Base-by-base conservation (phyloP, 164 flowering plant species). In the Magnolia officinalis region DNA sequence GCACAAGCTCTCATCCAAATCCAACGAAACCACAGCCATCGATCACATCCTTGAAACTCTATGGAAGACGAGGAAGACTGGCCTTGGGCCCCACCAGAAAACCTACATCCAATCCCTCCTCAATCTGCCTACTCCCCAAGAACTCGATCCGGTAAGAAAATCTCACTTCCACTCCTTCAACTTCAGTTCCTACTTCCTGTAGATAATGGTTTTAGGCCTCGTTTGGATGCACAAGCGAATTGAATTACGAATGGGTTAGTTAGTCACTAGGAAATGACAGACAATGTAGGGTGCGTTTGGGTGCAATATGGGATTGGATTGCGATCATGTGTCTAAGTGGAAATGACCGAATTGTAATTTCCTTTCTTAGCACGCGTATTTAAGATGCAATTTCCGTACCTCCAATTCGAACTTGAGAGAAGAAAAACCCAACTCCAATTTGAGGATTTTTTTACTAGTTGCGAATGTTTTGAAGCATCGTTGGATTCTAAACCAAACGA, bases 41-140 rank as follows among this genome's bases (percentile, higher is more conserved):
- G 87, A 82, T 66, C 74, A 80, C 18, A 23, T 85, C 10, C 80
- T 88, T 19, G 49, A 81, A 4, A 79, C 75, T 19, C 81, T 88
- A 2, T 88, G 91, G 91, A 76, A 66, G 23, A 86, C 87, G 67
- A 74, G 89, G n/a, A 82, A 78, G 72, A 84, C 88, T 0, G 90
- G 90, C 14, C 83, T 88, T 19, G 63, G 29, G 2, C 2, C 84
- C n/a, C 29, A 76, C 9, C 81, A 84, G 14, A 86, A 85, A 74
- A 75, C 87, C 26, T 80, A 78, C 45, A 7, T 85, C 31, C 88
- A 78, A 65, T 81, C 87, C 67, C 85, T 84, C 31, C 87, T 88
- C 77, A 58, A 58, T 52, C 85, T 88, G 21, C 78, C 87, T 1
- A 81, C 86, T 6, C 67, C 59, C 50, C 13, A 71, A 20, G 82